Evolutionary conservation across 1,139 yeast genomes (phyloP), one percentile per base, ranked within the genome.

Genomic region (Protomyces arabidopsidicola): DNA sequence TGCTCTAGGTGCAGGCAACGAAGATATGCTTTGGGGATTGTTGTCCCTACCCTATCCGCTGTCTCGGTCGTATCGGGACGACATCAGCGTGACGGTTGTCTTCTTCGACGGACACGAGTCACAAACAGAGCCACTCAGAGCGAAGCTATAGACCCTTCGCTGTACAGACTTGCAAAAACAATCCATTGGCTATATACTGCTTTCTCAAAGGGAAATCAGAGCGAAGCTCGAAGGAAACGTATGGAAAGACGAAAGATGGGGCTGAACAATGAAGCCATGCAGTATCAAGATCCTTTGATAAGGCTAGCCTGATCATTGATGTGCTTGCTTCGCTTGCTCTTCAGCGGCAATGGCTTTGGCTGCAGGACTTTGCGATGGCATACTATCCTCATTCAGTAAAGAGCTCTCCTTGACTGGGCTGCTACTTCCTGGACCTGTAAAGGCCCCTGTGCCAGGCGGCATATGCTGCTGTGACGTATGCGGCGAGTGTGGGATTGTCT

Each of bases 1-100:
- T 75, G 98, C 98, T 0, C 79, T 93, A 65, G 91, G 97, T 61
- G 96, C 97, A 9, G 84, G 83, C 16, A 96, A 96, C 1, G 85
- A 88, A 45, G 97, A 91, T 66, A 93, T 89, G 71, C 90, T 91
- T 0, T 84, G 91, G 14, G 88, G 95, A 83, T 78, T 93, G 66
- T 86, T 91, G 24, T 87, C 95, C 62, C 90, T 93, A 65, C 98
- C 98, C n/a, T 84, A 90, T 45, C 97, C 98, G 1, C 82, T 88
- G 68, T 88, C 97, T 22, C 84, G 98, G 75, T 82, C 90, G 59
- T 93, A 91, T 75, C 84, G 98, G 75, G 98, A 93, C 76, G 98
- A 93, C 73, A 80, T 93, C 72, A 91, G 98, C 0, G 98, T 91
- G 9, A 90, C 97, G 2, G 98, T 93, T 31, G 90, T 91, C 2